Evolutionary conservation across 1,284 basidiomycete genomes (phyloP).

Genomic region (Papiliotrema fonsecae): DNA sequence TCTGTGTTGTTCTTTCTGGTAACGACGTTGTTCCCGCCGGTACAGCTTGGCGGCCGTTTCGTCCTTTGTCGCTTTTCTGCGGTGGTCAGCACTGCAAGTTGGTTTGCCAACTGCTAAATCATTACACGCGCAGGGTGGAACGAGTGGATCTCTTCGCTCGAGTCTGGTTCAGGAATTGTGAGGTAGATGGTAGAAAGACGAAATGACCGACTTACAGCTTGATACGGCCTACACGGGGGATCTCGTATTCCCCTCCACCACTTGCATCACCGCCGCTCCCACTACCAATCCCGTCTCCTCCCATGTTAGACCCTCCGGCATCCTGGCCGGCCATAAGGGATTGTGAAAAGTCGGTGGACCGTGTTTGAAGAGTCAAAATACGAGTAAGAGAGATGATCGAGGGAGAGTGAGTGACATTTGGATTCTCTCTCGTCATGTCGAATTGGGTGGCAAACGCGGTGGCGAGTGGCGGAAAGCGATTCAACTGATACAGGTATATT

Average conservation of each 20-base stretch:
- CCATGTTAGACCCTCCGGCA: no score
- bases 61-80: slow-evolving; percentile 31
- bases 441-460: no score
- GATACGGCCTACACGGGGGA: background rate
- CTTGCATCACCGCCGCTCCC: no score
- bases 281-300: no score
- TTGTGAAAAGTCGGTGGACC: no score
- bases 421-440: no score
- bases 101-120: background rate
- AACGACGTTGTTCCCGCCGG: slow-evolving; percentile 22
- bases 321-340: no score
- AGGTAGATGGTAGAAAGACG: background rate
- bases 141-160: background rate
- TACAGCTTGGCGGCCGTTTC: slow-evolving; percentile 30
- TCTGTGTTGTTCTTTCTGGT: slow-evolving; percentile 11
- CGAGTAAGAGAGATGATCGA: no score
- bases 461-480: no score
- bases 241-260: background rate
- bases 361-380: no score
- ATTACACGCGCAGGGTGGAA: background rate
- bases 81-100: background rate
- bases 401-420: no score
- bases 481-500: no score
- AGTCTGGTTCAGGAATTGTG: background rate
- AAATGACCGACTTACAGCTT: background rate